These are phyloP conservation scores for Beta macrorhiza DNA, from an alignment of 179 eudicot genomes.

Conservation along the genomic window DNA sequence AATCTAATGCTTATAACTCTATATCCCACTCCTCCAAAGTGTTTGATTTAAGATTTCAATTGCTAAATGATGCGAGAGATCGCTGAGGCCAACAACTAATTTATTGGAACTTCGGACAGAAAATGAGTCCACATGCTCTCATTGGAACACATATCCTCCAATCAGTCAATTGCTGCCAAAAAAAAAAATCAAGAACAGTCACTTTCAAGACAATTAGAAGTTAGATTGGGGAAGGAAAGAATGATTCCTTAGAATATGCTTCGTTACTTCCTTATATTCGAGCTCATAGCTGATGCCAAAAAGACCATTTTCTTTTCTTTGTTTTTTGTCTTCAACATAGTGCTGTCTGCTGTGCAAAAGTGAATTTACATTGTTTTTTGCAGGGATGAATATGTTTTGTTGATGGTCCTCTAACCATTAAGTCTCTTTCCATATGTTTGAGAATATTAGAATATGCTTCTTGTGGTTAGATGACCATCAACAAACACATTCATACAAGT, in stretches of 20 bases:
- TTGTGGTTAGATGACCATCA: constrained; percentile 39
- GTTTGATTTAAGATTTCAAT: too few relatives aligned
- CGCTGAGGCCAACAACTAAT: too few relatives aligned
- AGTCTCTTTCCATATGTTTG: background rate
- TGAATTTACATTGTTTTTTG: background rate
- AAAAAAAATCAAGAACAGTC: background rate
- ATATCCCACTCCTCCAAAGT: too few relatives aligned
- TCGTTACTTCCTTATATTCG: background rate
- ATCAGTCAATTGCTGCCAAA: background rate
- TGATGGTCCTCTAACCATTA: constrained; percentile 39
- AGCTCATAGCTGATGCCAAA: background rate
- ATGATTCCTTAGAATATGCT: constrained; percentile 35
- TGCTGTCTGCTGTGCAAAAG: background rate
- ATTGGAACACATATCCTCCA: background rate
- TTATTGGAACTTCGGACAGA: background rate
- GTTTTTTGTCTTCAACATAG: constrained; percentile 1
- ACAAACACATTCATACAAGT: constrained; percentile 31
- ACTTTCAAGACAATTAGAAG: constrained; percentile 18
- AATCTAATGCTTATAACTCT: too few relatives aligned
- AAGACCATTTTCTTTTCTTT: constrained; percentile 15
- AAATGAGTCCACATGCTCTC: constrained; percentile 15
- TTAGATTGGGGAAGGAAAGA: constrained; percentile 23
- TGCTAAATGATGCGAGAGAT: too few relatives aligned
- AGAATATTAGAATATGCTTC: background rate
- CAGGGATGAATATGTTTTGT: constrained; percentile 36